Evolutionary conservation across 139 green algal species (phyloP), one percentile per base, ranked within the genome.

Genomic region (Tetradesmus lagerheimii): DNA sequence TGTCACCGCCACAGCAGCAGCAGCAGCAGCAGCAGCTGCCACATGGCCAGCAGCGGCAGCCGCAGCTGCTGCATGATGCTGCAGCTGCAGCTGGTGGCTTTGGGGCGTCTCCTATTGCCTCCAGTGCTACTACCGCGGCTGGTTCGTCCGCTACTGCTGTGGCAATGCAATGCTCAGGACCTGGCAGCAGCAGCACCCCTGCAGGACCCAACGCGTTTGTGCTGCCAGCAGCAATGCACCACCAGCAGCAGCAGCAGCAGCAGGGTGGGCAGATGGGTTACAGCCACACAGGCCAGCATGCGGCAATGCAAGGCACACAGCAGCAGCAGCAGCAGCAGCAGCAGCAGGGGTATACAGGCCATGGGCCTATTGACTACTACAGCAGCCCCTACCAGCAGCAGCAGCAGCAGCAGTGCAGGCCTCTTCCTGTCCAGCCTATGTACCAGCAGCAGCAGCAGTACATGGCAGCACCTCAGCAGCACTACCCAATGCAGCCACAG

Each of bases 271-370:
- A 78, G 67, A 78, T 35, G n/a, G 67, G 6, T 27, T 71, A 71
- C 57, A n/a, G 25, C 57, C 57, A 71, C 25, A n/a, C 57, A 31
- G 57, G 57, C 23, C 23, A n/a, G n/a, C n/a, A 31, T n/a, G 57
- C 25, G 16, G 23, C 20, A 71, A 71, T 71, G 18, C 57, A 20
- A 6, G 20, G 67, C 67, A 78, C 25, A 34, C 64, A 75, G 67
- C 67, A 78, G n/a, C 67, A 78, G 27, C 67, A 78, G n/a, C 67
- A 78, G 27, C 66, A 77, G 66, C 66, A 77, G 66, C 66, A 77
- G 66, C 66, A 37, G 67, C 67, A 78, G 67, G 67, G 14, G 9
- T 37, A 78, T 78, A n/a, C 11, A 4, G n/a, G 31, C 1, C n/a
- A 38, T 8, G 67, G 9, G 1, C n/a, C n/a, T 34, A n/a, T 11